Conservation (phyloP, 139 green algal genomes). For the Coelastrella sp. region DNA sequence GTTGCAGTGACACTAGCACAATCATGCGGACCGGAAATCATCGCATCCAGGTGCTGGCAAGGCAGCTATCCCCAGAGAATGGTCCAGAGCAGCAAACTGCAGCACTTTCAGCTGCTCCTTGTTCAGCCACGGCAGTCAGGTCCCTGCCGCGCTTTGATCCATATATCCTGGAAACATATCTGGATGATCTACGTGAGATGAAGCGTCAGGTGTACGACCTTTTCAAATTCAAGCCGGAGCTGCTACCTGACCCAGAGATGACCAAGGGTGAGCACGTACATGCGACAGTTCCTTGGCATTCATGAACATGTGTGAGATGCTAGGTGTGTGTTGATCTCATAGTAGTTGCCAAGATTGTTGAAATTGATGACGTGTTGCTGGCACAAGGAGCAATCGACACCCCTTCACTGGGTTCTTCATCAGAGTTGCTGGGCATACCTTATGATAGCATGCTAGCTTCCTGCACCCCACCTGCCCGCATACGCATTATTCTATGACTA, state of each 20-base stretch:
- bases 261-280: conserved; percentile 15
- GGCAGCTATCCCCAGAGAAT: background rate
- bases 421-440: too few species aligned
- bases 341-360: too few species aligned
- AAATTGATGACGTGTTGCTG: too few species aligned
- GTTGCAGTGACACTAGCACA: too few species aligned
- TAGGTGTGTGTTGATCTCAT: too few species aligned
- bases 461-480: too few species aligned
- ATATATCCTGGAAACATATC: conserved; percentile 56
- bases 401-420: too few species aligned
- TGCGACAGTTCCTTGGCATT: too few species aligned
- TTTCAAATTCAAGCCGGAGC: conserved; percentile 77
- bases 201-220: conserved; percentile 59
- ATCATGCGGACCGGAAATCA: background rate
- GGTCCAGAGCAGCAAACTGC: background rate
- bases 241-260: conserved; percentile 63
- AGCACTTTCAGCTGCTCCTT: background rate
- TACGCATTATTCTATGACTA: too few species aligned
- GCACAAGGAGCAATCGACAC: too few species aligned
- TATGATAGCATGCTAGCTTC: too few species aligned
- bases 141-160: conserved; percentile 48
- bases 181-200: conserved; percentile 56
- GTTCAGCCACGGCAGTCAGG: background rate
- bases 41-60: background rate
- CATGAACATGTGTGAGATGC: too few species aligned